Conservation (phyloP, 2,329 filamentous ascomycete species). For the Colletotrichum orchidophilum region DNA sequence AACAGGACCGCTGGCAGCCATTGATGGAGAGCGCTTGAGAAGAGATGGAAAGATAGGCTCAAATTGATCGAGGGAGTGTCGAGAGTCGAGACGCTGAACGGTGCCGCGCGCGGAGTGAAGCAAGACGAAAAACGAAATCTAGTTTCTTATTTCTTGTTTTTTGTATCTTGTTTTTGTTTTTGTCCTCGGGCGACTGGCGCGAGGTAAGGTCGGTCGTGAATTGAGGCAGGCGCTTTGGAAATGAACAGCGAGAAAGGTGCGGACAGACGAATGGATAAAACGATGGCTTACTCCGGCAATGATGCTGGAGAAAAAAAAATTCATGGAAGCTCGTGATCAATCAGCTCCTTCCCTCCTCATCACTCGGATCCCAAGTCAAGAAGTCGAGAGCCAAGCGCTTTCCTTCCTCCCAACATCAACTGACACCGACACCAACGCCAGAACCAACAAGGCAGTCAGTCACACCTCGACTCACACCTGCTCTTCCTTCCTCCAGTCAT, state of each 20-base stretch:
- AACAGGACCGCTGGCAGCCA: neutral
- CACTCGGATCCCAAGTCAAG: neutral
- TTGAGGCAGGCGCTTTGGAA: neutral
- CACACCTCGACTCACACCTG: neutral
- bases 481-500: neutral
- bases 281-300: neutral
- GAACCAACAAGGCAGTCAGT: neutral
- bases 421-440: too few species aligned
- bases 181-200: neutral
- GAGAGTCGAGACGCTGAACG: slow-evolving; percentile 28
- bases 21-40: slow-evolving; percentile 23
- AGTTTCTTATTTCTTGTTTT: neutral
- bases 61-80: slow-evolving; percentile 5
- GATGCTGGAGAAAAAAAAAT: neutral
- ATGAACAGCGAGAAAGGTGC: neutral
- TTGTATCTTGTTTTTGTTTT: neutral
- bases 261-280: slow-evolving; percentile 13
- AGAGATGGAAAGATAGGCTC: slow-evolving; percentile 22
- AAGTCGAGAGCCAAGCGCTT: slow-evolving; percentile 19
- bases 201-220: neutral
- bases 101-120: slow-evolving; percentile 33
- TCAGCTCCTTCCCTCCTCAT: neutral
- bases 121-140: neutral
- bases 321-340: slow-evolving; percentile 6
- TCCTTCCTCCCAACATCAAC: neutral